Evolutionary conservation across 169 alveolate species (phyloP), one percentile per base, ranked within the genome.

Genomic region (Plasmodium ovale): DNA sequence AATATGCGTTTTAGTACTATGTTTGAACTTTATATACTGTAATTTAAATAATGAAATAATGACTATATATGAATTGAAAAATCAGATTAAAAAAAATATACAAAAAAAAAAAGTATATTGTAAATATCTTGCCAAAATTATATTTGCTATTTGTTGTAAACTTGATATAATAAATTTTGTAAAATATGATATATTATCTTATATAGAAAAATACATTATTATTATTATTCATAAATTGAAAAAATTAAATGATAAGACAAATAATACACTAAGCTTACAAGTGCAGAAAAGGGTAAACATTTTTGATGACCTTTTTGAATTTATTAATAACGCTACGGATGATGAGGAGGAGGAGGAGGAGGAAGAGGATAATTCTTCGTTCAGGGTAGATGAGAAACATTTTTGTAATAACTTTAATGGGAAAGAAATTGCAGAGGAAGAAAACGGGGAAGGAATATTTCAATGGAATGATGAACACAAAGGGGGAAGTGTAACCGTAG

Each of bases 21-120:
- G 90, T 33, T 69, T 82, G 29, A 82, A 82, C 65, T 82, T 37
- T 59, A 82, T 82, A 65, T 82, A 82, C 59, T 82, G 90, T 44
- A 82, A 82, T 65, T 49, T 82, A 39, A 82, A 82, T 49, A 67
- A 39, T 65, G 90, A 82, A 21, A 82, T 65, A 3, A 82, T 82
- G 90, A 82, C 90, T 39, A 49, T 82, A 33, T 72, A 82, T 31
- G 90, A 82, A 31, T 37, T 82, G 56, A 82, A 82, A 82, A 23
- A 44, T 6, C 90, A 82, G 44, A 64, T 82, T 23, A 82, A 82
- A 82, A 64, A 29, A 82, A 82, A 82, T 35, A 64, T 42, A n/a
- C 10, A 33, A 19, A 64, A 82, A 59, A 82, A 53, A 37, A 82
- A 70, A 65, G 58, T 82, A 0, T 82, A 65, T 82, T 82, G 90